Evolutionary conservation across 2,329 filamentous ascomycete genomes (phyloP).

Genomic region (Aspergillus aculeatinus): DNA sequence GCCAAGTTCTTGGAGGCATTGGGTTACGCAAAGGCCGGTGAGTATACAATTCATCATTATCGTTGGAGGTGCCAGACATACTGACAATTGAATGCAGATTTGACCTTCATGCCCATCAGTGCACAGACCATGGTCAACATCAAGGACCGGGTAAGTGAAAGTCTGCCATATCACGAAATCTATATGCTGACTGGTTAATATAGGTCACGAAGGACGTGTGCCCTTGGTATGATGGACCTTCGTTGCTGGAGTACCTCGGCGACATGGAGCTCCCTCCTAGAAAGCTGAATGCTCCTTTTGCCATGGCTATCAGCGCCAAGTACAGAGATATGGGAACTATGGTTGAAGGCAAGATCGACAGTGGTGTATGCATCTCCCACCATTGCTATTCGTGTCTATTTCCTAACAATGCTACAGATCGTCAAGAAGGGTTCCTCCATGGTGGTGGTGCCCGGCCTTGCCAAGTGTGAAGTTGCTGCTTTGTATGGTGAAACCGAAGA

Average conservation of each 20-base stretch:
- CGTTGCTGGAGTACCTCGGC: constrained; percentile 93
- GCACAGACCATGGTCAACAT: constrained; percentile 84
- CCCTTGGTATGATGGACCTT: constrained; percentile 85
- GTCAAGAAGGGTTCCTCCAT: constrained; percentile 84
- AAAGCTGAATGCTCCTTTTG: constrained; percentile 96
- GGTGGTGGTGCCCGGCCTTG: constrained; percentile 94
- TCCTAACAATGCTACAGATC: constrained; percentile 45
- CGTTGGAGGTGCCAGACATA: no score
- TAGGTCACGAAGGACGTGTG: constrained; percentile 67
- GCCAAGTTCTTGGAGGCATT: constrained; percentile 83
- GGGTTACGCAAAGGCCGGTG: constrained; percentile 81
- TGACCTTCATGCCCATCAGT: constrained; percentile 94
- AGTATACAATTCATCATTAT: background rate
- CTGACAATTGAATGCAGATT: constrained; percentile 50
- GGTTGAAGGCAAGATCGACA: constrained; percentile 95
- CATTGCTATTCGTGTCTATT: no score
- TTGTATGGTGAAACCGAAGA: constrained; percentile 96
- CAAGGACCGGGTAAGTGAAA: constrained; percentile 65
- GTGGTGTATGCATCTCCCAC: constrained; percentile 50
- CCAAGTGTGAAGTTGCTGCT: constrained; percentile 75
- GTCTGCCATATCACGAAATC: background rate
- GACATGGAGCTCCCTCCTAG: constrained; percentile 88
- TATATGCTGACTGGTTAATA: background rate
- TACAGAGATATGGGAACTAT: constrained; percentile 97
- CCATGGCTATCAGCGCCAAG: constrained; percentile 97